Evolutionary conservation across 768 basidiomycete species (phyloP).

Genomic region (Boletellus emodensis): DNA sequence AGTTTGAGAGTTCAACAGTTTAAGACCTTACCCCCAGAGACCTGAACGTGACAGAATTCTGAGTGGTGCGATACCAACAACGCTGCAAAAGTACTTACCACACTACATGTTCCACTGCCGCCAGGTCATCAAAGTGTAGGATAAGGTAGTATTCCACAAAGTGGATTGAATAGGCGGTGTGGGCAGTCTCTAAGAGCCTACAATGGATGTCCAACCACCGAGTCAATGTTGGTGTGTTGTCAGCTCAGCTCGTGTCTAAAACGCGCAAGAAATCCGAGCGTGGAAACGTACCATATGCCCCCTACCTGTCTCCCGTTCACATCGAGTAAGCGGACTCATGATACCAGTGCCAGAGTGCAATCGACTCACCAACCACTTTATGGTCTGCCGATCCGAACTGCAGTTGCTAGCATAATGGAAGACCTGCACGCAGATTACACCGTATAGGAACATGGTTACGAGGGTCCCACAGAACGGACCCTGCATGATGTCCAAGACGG

Average conservation of each 20-base stretch:
- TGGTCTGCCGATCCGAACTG: slow-evolving; percentile 1
- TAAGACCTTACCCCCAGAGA: slow-evolving; percentile 4
- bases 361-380: slow-evolving; percentile 15
- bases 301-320: slow-evolving; percentile 3
- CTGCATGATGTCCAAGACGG: slow-evolving; percentile 8
- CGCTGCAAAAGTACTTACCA: slow-evolving; percentile 6
- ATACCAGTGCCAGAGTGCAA: background rate
- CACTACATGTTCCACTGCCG: background rate
- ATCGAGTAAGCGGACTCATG: background rate
- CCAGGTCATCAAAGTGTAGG: slow-evolving; percentile 5
- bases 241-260: too few species aligned
- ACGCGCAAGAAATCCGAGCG: background rate
- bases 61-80: background rate
- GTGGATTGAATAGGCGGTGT: slow-evolving; percentile 14
- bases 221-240: too few species aligned
- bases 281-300: slow-evolving; percentile 7
- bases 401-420: slow-evolving; percentile 12
- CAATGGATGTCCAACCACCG: too few species aligned
- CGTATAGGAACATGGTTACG: slow-evolving; percentile 7
- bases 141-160: slow-evolving; percentile 15
- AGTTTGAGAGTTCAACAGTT: background rate
- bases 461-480: slow-evolving; percentile 12
- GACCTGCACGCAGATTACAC: slow-evolving; percentile 16
- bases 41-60: background rate
- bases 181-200: slow-evolving; percentile 9